phyloP scores from a whole-genome alignment of 805 yeast species.

The Pichia californica region DNA sequence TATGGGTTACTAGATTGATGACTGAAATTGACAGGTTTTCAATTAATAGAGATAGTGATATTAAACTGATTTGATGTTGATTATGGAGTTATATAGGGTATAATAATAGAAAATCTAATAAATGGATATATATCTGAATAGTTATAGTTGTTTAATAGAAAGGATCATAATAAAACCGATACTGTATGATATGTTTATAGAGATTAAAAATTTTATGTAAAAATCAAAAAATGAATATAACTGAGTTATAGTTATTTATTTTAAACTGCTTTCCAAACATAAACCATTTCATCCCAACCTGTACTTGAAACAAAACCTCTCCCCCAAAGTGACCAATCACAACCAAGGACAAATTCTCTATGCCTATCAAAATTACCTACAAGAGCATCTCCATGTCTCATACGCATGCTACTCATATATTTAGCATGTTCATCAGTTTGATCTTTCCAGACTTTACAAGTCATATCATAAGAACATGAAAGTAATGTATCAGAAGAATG shows the following conservation, averaged over 20 bases:
- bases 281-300: conserved; percentile 95
- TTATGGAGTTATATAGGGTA: too few species aligned
- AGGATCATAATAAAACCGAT: too few species aligned
- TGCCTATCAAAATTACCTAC: conserved; percentile 59
- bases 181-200: too few species aligned
- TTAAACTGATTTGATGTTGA: conserved; percentile 4
- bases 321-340: conserved; percentile 97
- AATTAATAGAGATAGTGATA: conserved; percentile 8
- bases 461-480: conserved; percentile 88
- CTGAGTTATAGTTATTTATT: not conserved
- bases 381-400: conserved; percentile 45
- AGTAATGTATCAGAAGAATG: conserved; percentile 66
- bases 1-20: conserved; percentile 58
- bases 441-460: conserved; percentile 81
- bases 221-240: not conserved
- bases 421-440: conserved; percentile 52
- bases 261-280: conserved; percentile 70
- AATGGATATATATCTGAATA: too few species aligned
- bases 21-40: conserved; percentile 38
- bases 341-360: conserved; percentile 84
- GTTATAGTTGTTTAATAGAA: too few species aligned
- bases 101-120: too few species aligned
- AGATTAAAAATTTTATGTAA: not conserved
- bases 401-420: conserved; percentile 39
- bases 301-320: conserved; percentile 91